Conservation (phyloP, 2,329 filamentous ascomycete species). For the Cordyceps militaris region DNA sequence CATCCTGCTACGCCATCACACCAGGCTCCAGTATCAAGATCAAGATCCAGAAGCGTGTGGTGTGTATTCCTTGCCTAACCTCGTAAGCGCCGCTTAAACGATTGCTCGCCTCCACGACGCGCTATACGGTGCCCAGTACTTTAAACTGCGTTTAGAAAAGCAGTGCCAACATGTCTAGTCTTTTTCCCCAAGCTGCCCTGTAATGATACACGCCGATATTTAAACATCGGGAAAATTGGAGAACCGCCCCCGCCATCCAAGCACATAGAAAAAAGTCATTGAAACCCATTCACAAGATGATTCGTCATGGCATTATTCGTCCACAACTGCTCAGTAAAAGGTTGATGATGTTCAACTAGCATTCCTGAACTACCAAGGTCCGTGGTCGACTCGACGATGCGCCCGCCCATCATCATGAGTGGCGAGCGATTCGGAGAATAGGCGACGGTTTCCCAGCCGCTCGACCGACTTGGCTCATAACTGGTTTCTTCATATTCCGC, state of each 20-base stretch:
- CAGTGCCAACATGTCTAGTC: background rate
- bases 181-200: background rate
- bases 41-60: background rate
- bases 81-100: background rate
- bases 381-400: background rate
- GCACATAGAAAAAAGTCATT: background rate
- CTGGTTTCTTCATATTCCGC: background rate
- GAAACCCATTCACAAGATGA: conserved; percentile 2
- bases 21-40: background rate
- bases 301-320: background rate
- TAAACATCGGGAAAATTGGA: background rate
- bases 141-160: background rate
- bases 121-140: background rate
- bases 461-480: background rate
- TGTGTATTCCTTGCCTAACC: background rate
- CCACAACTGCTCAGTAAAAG: background rate
- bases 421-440: background rate
- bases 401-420: background rate
- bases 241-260: background rate
- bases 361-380: conserved; percentile 8
- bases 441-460: background rate
- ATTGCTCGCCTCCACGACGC: background rate
- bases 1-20: background rate
- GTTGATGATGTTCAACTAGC: conserved; percentile 2
- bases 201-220: background rate